Conservation (phyloP, 1,139 yeast species). For the Candida tropicalis region DNA sequence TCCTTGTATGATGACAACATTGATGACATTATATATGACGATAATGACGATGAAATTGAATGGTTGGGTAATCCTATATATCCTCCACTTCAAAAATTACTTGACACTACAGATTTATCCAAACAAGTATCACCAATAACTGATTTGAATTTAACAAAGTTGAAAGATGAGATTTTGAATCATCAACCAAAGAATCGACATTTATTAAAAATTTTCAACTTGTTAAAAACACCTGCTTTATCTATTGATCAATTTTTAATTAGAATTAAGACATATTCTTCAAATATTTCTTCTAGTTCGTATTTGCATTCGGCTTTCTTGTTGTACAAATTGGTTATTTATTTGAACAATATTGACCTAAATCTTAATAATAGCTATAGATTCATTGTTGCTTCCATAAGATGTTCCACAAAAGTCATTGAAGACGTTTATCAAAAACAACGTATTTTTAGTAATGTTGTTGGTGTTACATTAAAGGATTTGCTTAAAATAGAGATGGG, state of each 20-base stretch:
- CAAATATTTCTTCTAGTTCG: constrained; percentile 43
- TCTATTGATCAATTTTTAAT: constrained; percentile 39
- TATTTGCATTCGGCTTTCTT: constrained; percentile 46
- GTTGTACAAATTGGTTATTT: constrained; percentile 38
- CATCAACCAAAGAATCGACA: constrained; percentile 31
- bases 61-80: constrained; percentile 15
- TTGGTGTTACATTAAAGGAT: constrained; percentile 44
- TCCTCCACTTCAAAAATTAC: constrained; percentile 31
- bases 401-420: constrained; percentile 47
- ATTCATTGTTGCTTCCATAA: constrained; percentile 42
- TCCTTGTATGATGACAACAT: constrained; percentile 12
- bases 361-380: constrained; percentile 41
- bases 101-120: constrained; percentile 19
- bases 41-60: constrained; percentile 12
- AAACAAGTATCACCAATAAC: constrained; percentile 21
- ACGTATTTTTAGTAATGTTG: constrained; percentile 46
- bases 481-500: constrained; percentile 44
- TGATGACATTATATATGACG: constrained; percentile 12
- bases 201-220: constrained; percentile 36
- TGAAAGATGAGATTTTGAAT: constrained; percentile 24
- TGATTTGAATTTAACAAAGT: constrained; percentile 19
- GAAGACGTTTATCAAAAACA: constrained; percentile 51
- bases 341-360: constrained; percentile 34
- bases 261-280: constrained; percentile 45
- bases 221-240: constrained; percentile 39